Evolutionary conservation across 495 filamentous ascomycete genomes (phyloP), one percentile per base, ranked within the genome.

Genomic region (Neurospora sp.): DNA sequence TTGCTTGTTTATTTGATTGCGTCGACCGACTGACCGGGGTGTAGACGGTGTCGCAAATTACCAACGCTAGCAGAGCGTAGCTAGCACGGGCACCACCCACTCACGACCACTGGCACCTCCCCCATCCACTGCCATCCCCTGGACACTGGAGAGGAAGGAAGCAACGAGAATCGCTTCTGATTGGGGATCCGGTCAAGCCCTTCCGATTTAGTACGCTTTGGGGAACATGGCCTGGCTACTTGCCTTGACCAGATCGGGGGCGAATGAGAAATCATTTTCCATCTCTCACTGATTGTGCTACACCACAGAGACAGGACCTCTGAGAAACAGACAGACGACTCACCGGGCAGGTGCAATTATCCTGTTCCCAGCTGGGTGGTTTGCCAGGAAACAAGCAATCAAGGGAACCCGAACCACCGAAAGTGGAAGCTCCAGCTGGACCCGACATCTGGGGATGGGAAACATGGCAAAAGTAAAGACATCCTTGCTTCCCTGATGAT

Each of bases 1-100:
- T 75, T 76, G 74, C 78, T 81, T 79, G 80, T 81, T 81, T 81
- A 82, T 82, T 82, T 82, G 79, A 81, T 81, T 81, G 80, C 76
- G 73, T 71, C 69, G 77, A 78, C 78, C 73, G 40, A 66, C 54
- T 7, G 54, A 36, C 54, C 54, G 31, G 54, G 54, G 31, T 66
- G 54, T 31, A 36, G 54, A 66, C 78, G 79, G 80, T 74, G 75
- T 70, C 75, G 79, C 77, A 81, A 81, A 81, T 82, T 79, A 77
- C 78, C 77, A 79, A 81, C 79, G 78, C 79, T 66, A 66, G 54
- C 24, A 36, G 21, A 31, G 24, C 24, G 54, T 15, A 66, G 24
- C 54, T 34, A 28, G 54, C 13, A 59, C 28, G 13, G 54, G 21
- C 21, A 34, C 24, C 54, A 34, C 28, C 54, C 54, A 66, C 54